Percentiles rank a stretch among this genome's conserved stretches.
phyloP scores from a whole-genome alignment of 768 basidiomycete genomes.

The Hypsizygus marmoreus region DNA sequence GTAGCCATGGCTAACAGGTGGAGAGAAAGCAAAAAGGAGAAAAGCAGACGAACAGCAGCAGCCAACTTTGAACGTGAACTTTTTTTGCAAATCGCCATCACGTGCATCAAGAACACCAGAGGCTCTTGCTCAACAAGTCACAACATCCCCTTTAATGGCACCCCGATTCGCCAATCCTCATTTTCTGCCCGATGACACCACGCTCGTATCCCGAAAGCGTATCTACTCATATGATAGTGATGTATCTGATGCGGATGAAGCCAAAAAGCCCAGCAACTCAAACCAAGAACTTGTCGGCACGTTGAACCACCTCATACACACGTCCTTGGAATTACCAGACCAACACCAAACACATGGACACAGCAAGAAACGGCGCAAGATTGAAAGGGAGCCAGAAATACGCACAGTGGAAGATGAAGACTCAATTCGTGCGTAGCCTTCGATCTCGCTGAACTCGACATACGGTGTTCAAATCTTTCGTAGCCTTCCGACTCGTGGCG shows the following conservation, averaged over 20 bases:
- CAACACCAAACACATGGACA: neutral
- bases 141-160: conserved; percentile 22
- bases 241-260: neutral
- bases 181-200: conserved; percentile 31
- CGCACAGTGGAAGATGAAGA: neutral
- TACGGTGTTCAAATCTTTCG: conserved; percentile 4
- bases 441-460: conserved; percentile 3
- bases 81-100: conserved; percentile 11
- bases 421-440: conserved; percentile 4
- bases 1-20: conserved; percentile 14
- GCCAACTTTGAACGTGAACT: conserved; percentile 9
- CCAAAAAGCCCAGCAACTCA: too few relatives aligned
- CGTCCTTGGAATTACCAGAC: conserved; percentile 7
- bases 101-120: conserved; percentile 18
- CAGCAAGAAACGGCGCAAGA: conserved; percentile 13
- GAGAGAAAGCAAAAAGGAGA: neutral
- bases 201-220: conserved; percentile 38
- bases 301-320: conserved; percentile 20
- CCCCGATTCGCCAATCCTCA: conserved; percentile 52
- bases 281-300: conserved; percentile 14
- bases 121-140: conserved; percentile 14
- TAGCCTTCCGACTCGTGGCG: conserved; percentile 56
- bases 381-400: neutral
- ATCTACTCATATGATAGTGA: conserved; percentile 19
- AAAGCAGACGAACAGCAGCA: conserved; percentile 6